Percentiles rank a stretch among this genome's conserved stretches.
Evolutionary conservation across 140 eudicot genomes (phyloP).

Genomic region (Senecio squalidus): DNA sequence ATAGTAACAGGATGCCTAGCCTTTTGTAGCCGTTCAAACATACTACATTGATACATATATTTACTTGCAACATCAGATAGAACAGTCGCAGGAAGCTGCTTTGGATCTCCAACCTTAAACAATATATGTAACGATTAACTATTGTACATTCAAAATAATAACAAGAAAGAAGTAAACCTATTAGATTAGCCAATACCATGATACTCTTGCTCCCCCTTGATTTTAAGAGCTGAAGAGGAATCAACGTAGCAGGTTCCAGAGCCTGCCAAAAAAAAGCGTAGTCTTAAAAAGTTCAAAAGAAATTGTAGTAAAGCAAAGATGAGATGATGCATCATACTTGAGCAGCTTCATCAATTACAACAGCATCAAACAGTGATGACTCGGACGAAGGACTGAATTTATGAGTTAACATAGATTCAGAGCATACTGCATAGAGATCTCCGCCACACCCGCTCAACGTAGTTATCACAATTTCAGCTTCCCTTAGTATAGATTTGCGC

Average conservation of each 20-base stretch:
- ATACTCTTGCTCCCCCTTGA: slow-evolving; percentile 81
- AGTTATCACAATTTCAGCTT: slow-evolving; percentile 92
- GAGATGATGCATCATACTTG: slow-evolving; percentile 43
- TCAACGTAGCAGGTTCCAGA: slow-evolving; percentile 92
- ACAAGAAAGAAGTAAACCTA: neutral
- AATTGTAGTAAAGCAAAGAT: neutral
- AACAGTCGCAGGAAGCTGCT: slow-evolving; percentile 99
- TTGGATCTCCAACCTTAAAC: slow-evolving; percentile 94
- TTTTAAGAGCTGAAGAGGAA: slow-evolving; percentile 92
- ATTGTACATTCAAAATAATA: neutral
- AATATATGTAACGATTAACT: neutral
- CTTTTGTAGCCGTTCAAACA: slow-evolving; percentile 97
- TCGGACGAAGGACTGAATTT: slow-evolving; percentile 58
- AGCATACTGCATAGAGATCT: slow-evolving; percentile 78
- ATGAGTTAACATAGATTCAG: slow-evolving; percentile 55
- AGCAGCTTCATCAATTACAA: slow-evolving; percentile 98
- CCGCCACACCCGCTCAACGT: slow-evolving; percentile 99
- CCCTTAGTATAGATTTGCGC: slow-evolving; percentile 69
- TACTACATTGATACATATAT: slow-evolving; percentile 83
- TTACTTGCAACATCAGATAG: slow-evolving; percentile 90
- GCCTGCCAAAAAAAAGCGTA: slow-evolving; percentile 46
- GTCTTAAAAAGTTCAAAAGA: slow-evolving; percentile 1
- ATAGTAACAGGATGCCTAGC: slow-evolving; percentile 90
- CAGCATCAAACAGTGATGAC: slow-evolving; percentile 83
- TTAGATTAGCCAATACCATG: slow-evolving; percentile 47